These are phyloP conservation scores for Debaryomyces sp. DNA, from an alignment of 1,139 yeast species.

Conservation along the genomic window DNA sequence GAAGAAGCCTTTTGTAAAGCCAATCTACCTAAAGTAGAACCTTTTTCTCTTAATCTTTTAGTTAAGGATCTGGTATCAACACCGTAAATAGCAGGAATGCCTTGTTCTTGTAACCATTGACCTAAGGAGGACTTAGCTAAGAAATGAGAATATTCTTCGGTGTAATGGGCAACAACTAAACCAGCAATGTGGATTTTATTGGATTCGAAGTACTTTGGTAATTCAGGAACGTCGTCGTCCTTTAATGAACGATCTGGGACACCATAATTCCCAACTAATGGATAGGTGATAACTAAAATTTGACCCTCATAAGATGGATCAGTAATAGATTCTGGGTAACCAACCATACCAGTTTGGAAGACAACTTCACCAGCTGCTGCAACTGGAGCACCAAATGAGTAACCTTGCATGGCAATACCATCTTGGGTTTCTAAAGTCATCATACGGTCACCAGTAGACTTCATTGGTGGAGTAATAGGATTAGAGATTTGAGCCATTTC, in stretches of 20 bases:
- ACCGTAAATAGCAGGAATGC: conserved; percentile 95
- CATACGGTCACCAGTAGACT: conserved; percentile 76
- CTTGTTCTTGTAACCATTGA: conserved; percentile 88
- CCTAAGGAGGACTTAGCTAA: conserved; percentile 92
- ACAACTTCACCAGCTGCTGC: conserved; percentile 97
- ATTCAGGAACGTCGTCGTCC: conserved; percentile 71
- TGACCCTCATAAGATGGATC: conserved; percentile 99
- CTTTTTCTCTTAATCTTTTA: conserved; percentile 86
- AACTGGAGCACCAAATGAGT: conserved; percentile 93
- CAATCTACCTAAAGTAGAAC: conserved; percentile 90
- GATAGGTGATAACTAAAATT: conserved; percentile 93
- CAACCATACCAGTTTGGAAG: conserved; percentile 99
- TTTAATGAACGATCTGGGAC: conserved; percentile 84
- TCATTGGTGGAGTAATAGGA: conserved; percentile 90
- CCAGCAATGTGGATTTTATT: conserved; percentile 94
- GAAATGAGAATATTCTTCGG: conserved; percentile 93
- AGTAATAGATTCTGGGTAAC: conserved; percentile 97
- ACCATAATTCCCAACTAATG: conserved; percentile 98
- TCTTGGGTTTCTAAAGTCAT: conserved; percentile 91
- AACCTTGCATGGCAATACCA: conserved; percentile 90
- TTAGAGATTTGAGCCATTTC: conserved; percentile 44
- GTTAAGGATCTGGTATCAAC: conserved; percentile 96
- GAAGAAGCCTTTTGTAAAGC: conserved; percentile 58
- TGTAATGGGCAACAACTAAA: conserved; percentile 94
- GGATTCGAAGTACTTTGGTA: conserved; percentile 94